Evolutionary conservation across 2,329 filamentous ascomycete genomes (phyloP).

Genomic region (Ophiostoma ulmi): DNA sequence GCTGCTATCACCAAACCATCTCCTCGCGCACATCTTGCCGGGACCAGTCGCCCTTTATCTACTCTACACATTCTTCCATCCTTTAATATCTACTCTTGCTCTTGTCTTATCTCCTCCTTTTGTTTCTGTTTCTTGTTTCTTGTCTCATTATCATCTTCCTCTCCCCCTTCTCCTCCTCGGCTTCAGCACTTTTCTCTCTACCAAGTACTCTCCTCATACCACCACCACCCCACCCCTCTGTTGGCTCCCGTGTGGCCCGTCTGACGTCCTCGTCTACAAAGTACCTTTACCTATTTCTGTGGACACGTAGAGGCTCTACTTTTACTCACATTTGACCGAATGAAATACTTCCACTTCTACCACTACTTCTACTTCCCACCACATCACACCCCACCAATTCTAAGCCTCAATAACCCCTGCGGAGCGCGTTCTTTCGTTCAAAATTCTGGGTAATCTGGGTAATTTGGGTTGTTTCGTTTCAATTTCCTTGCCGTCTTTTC

Average conservation of each 20-base stretch:
- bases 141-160: neutral
- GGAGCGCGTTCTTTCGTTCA: neutral
- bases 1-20: no score
- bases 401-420: neutral
- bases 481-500: neutral
- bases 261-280: neutral
- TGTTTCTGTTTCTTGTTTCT: neutral
- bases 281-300: neutral
- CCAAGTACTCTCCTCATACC: neutral
- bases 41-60: neutral
- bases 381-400: neutral
- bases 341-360: neutral
- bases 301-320: slow-evolving; percentile 3
- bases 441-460: neutral
- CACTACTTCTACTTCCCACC: neutral
- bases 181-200: neutral
- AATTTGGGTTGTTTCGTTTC: neutral
- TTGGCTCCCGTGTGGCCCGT: slow-evolving; percentile 7
- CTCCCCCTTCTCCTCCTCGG: neutral
- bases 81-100: neutral
- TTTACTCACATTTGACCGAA: neutral
- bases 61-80: neutral
- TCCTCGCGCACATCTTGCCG: neutral
- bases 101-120: neutral
- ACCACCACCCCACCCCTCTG: neutral